These are phyloP conservation scores for Kalanchoe fedtschenkoi DNA, from an alignment of 164 flowering plant species.

Conservation along the genomic window DNA sequence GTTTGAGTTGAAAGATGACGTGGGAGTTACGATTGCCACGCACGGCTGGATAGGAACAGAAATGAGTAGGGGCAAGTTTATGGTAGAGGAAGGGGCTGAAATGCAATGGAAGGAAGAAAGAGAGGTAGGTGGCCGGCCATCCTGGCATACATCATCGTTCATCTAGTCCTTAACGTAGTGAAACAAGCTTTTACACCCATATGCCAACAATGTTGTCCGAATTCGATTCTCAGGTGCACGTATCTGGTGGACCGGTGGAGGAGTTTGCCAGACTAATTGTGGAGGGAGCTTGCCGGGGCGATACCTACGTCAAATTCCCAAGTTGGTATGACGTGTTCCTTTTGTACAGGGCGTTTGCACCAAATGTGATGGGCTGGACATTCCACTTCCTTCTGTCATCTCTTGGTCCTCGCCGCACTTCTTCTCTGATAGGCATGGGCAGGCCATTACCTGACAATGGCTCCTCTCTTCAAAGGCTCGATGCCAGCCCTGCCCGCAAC, in stretches of 20 bases:
- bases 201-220: no score
- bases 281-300: conserved; percentile 69
- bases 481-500: conserved; percentile 8
- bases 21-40: conserved; percentile 81
- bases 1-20: conserved; percentile 61
- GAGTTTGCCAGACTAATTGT: conserved; percentile 66
- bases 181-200: no score
- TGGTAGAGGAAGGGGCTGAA: conserved; percentile 75
- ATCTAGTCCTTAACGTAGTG: no score
- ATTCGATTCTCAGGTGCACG: conserved; percentile 44
- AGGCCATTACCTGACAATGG: conserved; percentile 31
- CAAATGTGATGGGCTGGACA: conserved; percentile 67
- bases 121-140: conserved; percentile 53
- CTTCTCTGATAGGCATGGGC: conserved; percentile 35
- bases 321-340: conserved; percentile 77
- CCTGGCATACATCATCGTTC: no score
- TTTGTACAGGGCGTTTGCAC: conserved; percentile 64
- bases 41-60: conserved; percentile 94
- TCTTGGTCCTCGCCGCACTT: conserved; percentile 20
- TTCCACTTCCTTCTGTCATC: conserved; percentile 43
- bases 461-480: conserved; percentile 27
- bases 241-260: conserved; percentile 40
- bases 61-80: conserved; percentile 63
- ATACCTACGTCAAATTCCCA: conserved; percentile 66
- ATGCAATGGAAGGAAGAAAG: conserved; percentile 94